Base-by-base conservation (phyloP, 1,284 basidiomycete genomes). In the Schizophyllum amplum region DNA sequence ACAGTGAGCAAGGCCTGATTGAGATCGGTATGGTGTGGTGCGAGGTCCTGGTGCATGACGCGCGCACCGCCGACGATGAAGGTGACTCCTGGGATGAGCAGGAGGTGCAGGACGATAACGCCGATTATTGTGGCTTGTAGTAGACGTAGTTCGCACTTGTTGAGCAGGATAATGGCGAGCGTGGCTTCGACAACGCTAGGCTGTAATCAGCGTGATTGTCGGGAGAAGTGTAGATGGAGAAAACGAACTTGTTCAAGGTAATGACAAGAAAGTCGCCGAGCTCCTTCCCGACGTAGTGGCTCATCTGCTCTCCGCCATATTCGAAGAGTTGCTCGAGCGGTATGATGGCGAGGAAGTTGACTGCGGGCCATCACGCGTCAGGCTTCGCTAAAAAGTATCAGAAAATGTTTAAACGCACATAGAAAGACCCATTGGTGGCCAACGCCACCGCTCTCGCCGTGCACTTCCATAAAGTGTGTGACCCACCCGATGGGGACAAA, bases 1-100 rank as follows among this genome's bases (percentile, higher is more conserved):
- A 87, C 73, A 0, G 78, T 81, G 6, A 87, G 72, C n/a, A 88
- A 68, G 0, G 82, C 78, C 57, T 85, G 83, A 61, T 87, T 87
- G 4, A 87, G 71, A 59, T 87, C 75, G 0, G 79, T 80, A 11
- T 78, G 65, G 62, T 77, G 75, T 1, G 75, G 74, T 59, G 80
- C 74, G 4, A 81, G 67, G 48, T 76, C 69, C 61, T 82, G 80
- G 54, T 80, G 73, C 66, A 71, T 69, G 21, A 69, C 62, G 22
- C 71, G 68, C 11, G 72, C 73, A 42, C 80, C 80, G 15, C 77
- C 78, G 1, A 73, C 72, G 1, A 81, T 65, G 64, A 81, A 82
- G 1, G 78, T 69, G 0, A 72, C 72, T 2, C 80, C 80, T 0
- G 80, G 80, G 47, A 81, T 69, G 24, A 82, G 72, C 0, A 82